Evolutionary conservation across 2,329 filamentous ascomycete species (phyloP).

Genomic region (Fusarium musae): DNA sequence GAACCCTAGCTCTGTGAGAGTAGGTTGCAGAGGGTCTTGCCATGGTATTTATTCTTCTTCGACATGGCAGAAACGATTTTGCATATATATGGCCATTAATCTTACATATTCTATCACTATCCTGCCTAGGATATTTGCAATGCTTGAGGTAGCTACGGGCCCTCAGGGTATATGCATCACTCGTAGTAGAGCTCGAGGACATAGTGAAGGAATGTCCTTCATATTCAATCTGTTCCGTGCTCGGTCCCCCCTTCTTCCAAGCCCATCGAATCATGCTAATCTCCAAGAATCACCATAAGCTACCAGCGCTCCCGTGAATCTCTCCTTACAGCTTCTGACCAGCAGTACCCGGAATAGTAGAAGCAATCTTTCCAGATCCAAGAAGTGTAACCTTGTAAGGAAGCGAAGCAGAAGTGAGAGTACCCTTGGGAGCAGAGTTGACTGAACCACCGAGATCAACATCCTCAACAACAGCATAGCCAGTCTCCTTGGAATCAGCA

Average conservation of each 20-base stretch:
- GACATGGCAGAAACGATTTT: rapidly evolving
- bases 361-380: constrained; percentile 58
- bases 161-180: rapidly evolving
- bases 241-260: rapidly evolving
- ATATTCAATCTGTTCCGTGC: background rate
- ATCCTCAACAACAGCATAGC: constrained; percentile 56
- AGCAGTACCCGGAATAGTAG: constrained; percentile 52
- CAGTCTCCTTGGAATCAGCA: constrained; percentile 54
- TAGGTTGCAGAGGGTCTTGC: rapidly evolving
- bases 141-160: rapidly evolving
- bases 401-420: constrained; percentile 64
- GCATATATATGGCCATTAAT: background rate
- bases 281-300: rapidly evolving
- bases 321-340: constrained; percentile 48
- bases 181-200: rapidly evolving
- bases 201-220: no score
- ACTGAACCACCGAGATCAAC: constrained; percentile 54
- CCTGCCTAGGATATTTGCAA: rapidly evolving
- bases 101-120: background rate
- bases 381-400: constrained; percentile 58
- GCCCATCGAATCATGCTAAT: rapidly evolving
- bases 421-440: constrained; percentile 58
- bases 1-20: rapidly evolving
- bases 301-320: rapidly evolving
- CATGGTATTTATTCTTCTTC: background rate